These are phyloP conservation scores for Vanrija pseudolonga DNA, from an alignment of 1,284 basidiomycete genomes.

Conservation along the genomic window DNA sequence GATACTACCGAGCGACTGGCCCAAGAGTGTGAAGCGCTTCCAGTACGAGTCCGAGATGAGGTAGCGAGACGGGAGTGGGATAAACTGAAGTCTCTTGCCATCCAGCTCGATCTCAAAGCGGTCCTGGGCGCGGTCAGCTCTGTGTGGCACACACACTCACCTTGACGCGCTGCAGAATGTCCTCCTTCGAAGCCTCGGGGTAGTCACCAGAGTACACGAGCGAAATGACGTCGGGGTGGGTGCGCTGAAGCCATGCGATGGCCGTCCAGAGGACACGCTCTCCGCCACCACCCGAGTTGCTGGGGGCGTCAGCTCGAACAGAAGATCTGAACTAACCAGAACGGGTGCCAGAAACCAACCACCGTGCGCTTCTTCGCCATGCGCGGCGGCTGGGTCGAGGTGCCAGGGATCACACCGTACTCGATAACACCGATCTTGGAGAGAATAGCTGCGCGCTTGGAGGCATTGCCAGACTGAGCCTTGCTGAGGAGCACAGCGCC, in stretches of 20 bases:
- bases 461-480: conserved; percentile 25
- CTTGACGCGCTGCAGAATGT: conserved; percentile 78
- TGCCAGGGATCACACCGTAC: conserved; percentile 28
- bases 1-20: conserved; percentile 85
- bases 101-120: conserved; percentile 78
- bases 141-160: conserved; percentile 51
- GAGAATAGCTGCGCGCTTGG: conserved; percentile 26
- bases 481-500: conserved; percentile 14
- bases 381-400: conserved; percentile 25
- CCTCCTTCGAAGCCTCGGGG: conserved; percentile 67
- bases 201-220: conserved; percentile 88
- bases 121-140: conserved; percentile 53
- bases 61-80: conserved; percentile 67
- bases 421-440: conserved; percentile 31
- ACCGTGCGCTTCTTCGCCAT: conserved; percentile 45
- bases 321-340: conserved; percentile 62
- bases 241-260: conserved; percentile 69
- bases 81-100: conserved; percentile 64
- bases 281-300: conserved; percentile 95
- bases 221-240: conserved; percentile 66
- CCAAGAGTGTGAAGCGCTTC: conserved; percentile 83
- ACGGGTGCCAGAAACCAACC: conserved; percentile 91
- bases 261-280: conserved; percentile 96
- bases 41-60: conserved; percentile 80
- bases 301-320: conserved; percentile 41